phyloP scores from a whole-genome alignment of 495 filamentous ascomycete species.

The Daldinia vernicosa region DNA sequence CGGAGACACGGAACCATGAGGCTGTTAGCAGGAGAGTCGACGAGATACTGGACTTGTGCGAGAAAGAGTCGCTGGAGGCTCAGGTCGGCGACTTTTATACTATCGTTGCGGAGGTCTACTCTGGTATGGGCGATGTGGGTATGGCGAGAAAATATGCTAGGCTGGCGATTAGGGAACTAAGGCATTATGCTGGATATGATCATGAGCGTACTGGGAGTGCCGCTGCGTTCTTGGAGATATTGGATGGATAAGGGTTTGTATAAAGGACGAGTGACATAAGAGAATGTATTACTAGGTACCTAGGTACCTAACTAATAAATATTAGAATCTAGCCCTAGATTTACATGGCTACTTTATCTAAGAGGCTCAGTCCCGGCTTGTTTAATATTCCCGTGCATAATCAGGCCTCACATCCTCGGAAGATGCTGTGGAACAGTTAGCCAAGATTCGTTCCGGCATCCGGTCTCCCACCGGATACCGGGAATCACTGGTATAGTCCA shows the following conservation, averaged over 20 bases:
- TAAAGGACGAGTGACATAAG: background rate
- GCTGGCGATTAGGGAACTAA: conserved; percentile 40
- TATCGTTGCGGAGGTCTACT: conserved; percentile 45
- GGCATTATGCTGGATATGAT: conserved; percentile 42
- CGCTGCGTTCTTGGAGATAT: conserved; percentile 21
- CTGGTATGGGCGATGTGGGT: conserved; percentile 31
- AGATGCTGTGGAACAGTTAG: background rate
- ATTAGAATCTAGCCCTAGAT: background rate
- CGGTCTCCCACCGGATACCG: background rate
- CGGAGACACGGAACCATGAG: conserved; percentile 29
- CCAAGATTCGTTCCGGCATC: background rate
- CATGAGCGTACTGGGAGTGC: conserved; percentile 30
- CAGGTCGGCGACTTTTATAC: conserved; percentile 49
- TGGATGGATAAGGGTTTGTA: background rate
- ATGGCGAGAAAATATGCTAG: conserved; percentile 40
- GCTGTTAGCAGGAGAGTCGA: conserved; percentile 37
- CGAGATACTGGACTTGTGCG: conserved; percentile 38
- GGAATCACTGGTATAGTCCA: background rate
- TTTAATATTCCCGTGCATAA: background rate
- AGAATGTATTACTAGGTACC: background rate
- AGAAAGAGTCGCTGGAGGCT: conserved; percentile 47
- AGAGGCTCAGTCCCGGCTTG: background rate
- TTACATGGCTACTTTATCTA: background rate
- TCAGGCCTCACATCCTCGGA: background rate
- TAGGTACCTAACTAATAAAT: background rate